Conservation (phyloP, 495 filamentous ascomycete genomes). For the Penicillium salamii region DNA sequence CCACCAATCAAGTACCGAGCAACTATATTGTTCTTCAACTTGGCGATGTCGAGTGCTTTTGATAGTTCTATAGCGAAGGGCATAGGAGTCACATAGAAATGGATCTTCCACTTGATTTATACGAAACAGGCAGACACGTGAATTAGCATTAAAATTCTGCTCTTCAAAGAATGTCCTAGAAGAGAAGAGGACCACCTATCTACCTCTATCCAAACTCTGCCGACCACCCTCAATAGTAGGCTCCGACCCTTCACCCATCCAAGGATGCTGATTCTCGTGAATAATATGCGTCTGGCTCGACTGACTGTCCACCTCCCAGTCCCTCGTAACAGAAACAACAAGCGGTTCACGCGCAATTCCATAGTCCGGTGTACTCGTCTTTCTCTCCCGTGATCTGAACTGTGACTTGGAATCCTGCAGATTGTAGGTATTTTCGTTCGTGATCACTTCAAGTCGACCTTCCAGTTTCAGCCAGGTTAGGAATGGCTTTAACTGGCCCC, state of each 20-base stretch:
- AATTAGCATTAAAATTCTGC: too few relatives aligned
- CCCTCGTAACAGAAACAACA: conserved; percentile 16
- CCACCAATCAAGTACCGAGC: too few relatives aligned
- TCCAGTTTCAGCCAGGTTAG: conserved; percentile 19
- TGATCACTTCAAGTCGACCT: conserved; percentile 3
- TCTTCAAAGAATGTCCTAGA: too few relatives aligned
- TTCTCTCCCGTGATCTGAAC: conserved; percentile 1
- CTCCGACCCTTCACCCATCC: background rate
- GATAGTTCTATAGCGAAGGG: too few relatives aligned
- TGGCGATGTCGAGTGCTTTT: too few relatives aligned
- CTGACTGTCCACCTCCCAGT: conserved; percentile 24
- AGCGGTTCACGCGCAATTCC: conserved; percentile 1
- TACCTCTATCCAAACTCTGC: too few relatives aligned
- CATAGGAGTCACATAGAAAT: too few relatives aligned
- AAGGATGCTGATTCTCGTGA: conserved; percentile 3
- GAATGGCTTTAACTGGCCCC: conserved; percentile 23
- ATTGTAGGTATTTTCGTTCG: conserved; percentile 13
- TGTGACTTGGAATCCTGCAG: conserved; percentile 10
- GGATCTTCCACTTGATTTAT: too few relatives aligned
- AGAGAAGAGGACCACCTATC: too few relatives aligned
- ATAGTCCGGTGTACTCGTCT: background rate
- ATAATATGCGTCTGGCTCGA: conserved; percentile 22
- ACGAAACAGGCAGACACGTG: too few relatives aligned
- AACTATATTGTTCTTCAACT: too few relatives aligned
- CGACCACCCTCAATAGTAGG: too few relatives aligned